Percentiles rank a stretch among this genome's conserved stretches.
phyloP scores from a whole-genome alignment of 441 rosid species.

The Mallotus repandus region DNA sequence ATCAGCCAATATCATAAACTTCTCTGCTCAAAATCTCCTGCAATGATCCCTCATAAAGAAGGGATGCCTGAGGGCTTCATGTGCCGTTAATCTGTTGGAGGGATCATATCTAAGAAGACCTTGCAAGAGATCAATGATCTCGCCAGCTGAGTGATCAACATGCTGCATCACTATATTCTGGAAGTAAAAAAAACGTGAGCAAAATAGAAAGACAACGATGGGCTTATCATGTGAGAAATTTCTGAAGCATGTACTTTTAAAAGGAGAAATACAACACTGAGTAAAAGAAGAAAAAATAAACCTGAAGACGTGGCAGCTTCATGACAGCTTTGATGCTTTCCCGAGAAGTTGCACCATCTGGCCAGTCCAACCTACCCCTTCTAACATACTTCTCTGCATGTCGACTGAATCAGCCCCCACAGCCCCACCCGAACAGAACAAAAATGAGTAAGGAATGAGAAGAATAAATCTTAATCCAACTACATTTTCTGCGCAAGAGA shows the following conservation, averaged over 20 bases:
- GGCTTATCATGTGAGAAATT: not conserved
- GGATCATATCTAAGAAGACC: conserved; percentile 60
- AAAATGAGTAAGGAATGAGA: not conserved
- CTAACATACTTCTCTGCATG: conserved; percentile 62
- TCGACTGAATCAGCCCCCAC: conserved; percentile 34
- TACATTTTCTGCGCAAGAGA: not conserved
- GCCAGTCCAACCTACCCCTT: conserved; percentile 67
- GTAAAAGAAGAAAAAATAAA: conserved; percentile 15
- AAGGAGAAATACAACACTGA: not conserved
- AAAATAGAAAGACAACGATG: not conserved
- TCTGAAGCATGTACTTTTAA: no score
- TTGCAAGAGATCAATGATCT: conserved; percentile 54
- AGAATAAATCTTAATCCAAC: not conserved
- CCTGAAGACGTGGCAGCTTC: conserved; percentile 67
- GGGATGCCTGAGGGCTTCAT: conserved; percentile 62
- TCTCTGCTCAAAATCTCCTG: conserved; percentile 32
- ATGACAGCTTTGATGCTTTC: conserved; percentile 60
- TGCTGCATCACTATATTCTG: conserved; percentile 74
- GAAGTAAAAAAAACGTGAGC: conserved; percentile 2
- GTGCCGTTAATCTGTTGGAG: conserved; percentile 44
- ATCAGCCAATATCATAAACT: not conserved
- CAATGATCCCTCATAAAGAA: conserved; percentile 46
- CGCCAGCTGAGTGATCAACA: conserved; percentile 69
- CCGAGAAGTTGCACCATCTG: conserved; percentile 58
- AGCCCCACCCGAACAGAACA: not conserved